phyloP scores from a whole-genome alignment of 371 early-diverging fungal species.

The Funneliformis caledonium region DNA sequence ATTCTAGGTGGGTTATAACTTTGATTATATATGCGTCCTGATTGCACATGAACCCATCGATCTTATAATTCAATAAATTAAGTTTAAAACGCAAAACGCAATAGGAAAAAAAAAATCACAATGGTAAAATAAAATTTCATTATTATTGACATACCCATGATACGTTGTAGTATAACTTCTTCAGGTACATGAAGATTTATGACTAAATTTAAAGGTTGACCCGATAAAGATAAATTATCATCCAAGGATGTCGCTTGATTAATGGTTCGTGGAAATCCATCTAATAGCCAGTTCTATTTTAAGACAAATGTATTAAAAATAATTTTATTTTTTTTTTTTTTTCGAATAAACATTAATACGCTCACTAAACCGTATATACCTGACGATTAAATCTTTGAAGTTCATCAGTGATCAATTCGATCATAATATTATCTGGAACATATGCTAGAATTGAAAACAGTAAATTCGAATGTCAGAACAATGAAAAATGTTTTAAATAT shows the following conservation, averaged over 20 bases:
- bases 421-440: slow-evolving; percentile 82
- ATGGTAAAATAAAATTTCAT: background rate
- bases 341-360: background rate
- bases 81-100: background rate
- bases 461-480: too few relatives aligned
- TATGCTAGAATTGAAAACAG: slow-evolving; percentile 47
- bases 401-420: slow-evolving; percentile 74
- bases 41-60: slow-evolving; percentile 93
- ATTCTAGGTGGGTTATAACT: slow-evolving; percentile 92
- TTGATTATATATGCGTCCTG: slow-evolving; percentile 92
- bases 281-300: slow-evolving; percentile 81
- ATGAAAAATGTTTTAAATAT: background rate
- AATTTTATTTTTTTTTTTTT: background rate
- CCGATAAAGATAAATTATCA: slow-evolving; percentile 55
- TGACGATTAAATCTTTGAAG: slow-evolving; percentile 54
- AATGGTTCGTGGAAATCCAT: slow-evolving; percentile 96
- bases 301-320: background rate
- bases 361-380: slow-evolving; percentile 8
- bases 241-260: slow-evolving; percentile 87
- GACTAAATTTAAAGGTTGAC: slow-evolving; percentile 80
- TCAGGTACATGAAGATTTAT: slow-evolving; percentile 92
- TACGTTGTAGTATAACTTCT: slow-evolving; percentile 87
- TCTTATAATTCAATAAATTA: slow-evolving; percentile 53
- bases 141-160: slow-evolving; percentile 64
- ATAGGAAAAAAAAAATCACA: background rate